Percentiles rank a stretch among this genome's conserved stretches.
These are phyloP conservation scores for Coemansia sp. DNA, from an alignment of 371 early-diverging fungal genomes.

Conservation along the genomic window DNA sequence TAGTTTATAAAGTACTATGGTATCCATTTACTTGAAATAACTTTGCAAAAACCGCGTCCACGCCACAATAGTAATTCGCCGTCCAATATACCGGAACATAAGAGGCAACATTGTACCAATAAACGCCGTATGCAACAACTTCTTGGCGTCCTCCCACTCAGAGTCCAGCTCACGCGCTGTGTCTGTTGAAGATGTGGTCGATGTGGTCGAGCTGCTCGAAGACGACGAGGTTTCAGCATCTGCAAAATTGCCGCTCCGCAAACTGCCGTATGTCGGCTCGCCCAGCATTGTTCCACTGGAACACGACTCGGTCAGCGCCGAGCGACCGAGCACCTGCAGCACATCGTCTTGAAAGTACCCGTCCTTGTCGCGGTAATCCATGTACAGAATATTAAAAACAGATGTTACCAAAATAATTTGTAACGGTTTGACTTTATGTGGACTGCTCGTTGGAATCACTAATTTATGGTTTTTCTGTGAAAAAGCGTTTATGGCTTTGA, in stretches of 20 bases:
- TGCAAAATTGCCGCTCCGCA: constrained; percentile 19
- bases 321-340: constrained; percentile 38
- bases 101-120: constrained; percentile 39
- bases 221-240: constrained; percentile 11
- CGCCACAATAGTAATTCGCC: constrained; percentile 27
- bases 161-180: constrained; percentile 11
- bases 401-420: too few species aligned
- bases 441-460: too few species aligned
- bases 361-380: constrained; percentile 43
- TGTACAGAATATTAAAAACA: constrained; percentile 7
- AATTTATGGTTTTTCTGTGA: too few species aligned
- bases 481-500: not conserved
- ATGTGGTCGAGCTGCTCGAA: not conserved
- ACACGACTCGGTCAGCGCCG: constrained; percentile 7
- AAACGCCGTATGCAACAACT: constrained; percentile 32
- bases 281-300: not conserved
- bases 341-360: constrained; percentile 46
- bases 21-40: constrained; percentile 16
- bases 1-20: too few species aligned
- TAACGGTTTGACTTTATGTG: too few species aligned
- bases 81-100: constrained; percentile 34
- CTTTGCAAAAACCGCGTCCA: constrained; percentile 32
- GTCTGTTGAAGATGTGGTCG: not conserved
- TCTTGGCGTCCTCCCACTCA: constrained; percentile 48
- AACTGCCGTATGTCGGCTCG: constrained; percentile 12